Evolutionary conservation across 257 asterid genomes (phyloP).

Genomic region (Scutellaria galericulata): DNA sequence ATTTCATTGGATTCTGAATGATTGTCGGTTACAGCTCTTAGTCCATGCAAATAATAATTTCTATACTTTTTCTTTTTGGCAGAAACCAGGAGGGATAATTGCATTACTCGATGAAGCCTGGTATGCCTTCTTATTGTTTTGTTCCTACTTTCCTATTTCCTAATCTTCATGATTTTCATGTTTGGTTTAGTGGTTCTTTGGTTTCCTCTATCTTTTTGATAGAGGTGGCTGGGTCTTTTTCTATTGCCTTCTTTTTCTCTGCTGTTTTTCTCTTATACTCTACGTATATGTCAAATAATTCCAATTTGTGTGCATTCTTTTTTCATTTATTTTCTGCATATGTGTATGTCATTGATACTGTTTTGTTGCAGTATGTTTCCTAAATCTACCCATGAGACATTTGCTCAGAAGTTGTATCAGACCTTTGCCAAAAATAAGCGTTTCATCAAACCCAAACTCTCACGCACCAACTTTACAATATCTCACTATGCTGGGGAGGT

Average conservation of each 20-base stretch:
- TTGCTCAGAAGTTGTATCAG: constrained; percentile 98
- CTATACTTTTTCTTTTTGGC: constrained; percentile 39
- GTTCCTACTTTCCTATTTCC: constrained; percentile 19
- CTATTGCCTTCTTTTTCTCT: constrained; percentile 14
- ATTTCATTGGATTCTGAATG: constrained; percentile 20
- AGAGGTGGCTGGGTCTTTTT: constrained; percentile 13
- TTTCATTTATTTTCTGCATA: constrained; percentile 28
- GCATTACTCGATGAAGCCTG: constrained; percentile 98
- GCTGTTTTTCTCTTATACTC: constrained; percentile 12
- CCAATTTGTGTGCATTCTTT: background rate
- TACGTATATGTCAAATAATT: constrained; percentile 22
- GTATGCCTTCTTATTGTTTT: constrained; percentile 51
- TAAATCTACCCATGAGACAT: constrained; percentile 98
- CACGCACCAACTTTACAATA: constrained; percentile 94
- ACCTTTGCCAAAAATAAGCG: constrained; percentile 90
- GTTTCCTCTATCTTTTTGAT: constrained; percentile 21
- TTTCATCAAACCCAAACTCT: constrained; percentile 97
- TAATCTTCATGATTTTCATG: background rate
- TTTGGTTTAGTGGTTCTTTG: constrained; percentile 4
- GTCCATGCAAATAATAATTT: constrained; percentile 5
- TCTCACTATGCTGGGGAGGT: constrained; percentile 99
- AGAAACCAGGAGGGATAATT: constrained; percentile 99
- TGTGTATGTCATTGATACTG: constrained; percentile 29
- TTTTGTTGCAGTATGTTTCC: constrained; percentile 92
- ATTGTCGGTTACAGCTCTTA: constrained; percentile 12